A percentile compares a stretch with the other conserved stretches of the same genome.
These are phyloP conservation scores for Volvox carteri DNA, from an alignment of 163 green algal genomes.

Conservation along the genomic window DNA sequence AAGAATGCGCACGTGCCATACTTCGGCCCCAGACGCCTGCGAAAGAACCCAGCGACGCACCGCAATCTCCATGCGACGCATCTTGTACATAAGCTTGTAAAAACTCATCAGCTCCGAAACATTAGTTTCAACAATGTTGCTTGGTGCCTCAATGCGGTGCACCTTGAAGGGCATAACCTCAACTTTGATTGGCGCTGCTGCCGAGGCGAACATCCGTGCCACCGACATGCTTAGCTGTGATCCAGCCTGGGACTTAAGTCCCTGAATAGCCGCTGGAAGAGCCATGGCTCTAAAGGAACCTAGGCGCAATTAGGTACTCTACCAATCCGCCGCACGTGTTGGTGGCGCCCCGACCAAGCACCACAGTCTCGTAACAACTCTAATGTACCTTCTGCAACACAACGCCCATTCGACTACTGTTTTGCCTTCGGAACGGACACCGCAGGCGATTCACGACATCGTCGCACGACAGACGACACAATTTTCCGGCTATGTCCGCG, in stretches of 20 bases:
- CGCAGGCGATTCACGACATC: not conserved
- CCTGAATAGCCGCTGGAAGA: conserved; percentile 15
- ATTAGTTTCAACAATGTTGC: conserved; percentile 82
- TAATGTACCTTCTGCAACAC: not conserved
- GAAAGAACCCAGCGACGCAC: conserved; percentile 15
- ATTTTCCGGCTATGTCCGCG: too few relatives aligned
- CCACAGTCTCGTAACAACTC: not conserved
- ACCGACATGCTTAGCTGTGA: conserved; percentile 18
- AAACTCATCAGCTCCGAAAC: conserved; percentile 80
- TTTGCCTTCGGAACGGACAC: not conserved
- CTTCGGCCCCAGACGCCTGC: not conserved
- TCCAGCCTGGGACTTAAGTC: conserved; percentile 25
- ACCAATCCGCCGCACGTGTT: conserved; percentile 25
- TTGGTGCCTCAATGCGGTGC: conserved; percentile 92
- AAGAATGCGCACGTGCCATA: not conserved
- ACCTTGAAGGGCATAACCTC: conserved; percentile 88
- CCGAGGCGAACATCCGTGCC: conserved; percentile 40
- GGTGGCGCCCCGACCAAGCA: not conserved
- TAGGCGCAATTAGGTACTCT: not conserved
- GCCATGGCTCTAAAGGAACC: conserved; percentile 14
- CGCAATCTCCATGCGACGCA: conserved; percentile 63
- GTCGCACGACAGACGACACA: conserved; percentile 3
- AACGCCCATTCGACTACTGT: not conserved
- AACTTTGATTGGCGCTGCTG: conserved; percentile 47
- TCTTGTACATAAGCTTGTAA: conserved; percentile 83